phyloP scores from a whole-genome alignment of 2,329 filamentous ascomycete genomes.

The Coniochaeta sp. region DNA sequence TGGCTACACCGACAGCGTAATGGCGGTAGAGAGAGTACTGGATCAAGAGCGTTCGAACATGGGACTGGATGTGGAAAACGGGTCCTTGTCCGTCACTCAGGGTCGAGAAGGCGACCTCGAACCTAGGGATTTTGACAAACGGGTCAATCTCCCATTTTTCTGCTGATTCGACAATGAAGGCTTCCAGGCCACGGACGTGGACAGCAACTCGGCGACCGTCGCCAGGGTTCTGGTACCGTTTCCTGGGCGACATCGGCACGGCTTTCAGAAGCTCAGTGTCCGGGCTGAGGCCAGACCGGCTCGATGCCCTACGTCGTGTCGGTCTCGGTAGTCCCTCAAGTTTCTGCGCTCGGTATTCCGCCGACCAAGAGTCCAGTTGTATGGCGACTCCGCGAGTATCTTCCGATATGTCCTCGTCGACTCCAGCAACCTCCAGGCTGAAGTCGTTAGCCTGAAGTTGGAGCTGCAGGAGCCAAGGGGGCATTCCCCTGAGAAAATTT shows the following conservation, averaged over 20 bases:
- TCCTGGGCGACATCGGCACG: constrained; percentile 43
- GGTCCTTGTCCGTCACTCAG: constrained; percentile 81
- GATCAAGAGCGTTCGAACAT: constrained; percentile 69
- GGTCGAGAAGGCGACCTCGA: constrained; percentile 81
- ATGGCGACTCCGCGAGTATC: constrained; percentile 77
- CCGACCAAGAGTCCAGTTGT: constrained; percentile 80
- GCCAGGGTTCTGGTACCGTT: constrained; percentile 48
- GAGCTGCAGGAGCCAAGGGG: constrained; percentile 77
- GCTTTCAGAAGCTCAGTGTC: constrained; percentile 57
- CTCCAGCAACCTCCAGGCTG: constrained; percentile 81
- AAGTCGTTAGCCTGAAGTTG: constrained; percentile 84
- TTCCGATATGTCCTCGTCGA: constrained; percentile 76
- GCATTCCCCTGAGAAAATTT: constrained; percentile 72
- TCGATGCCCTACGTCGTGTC: constrained; percentile 65
- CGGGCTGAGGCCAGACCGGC: constrained; percentile 58
- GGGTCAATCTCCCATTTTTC: constrained; percentile 80
- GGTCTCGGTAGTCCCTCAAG: constrained; percentile 53
- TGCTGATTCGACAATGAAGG: constrained; percentile 80
- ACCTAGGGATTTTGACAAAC: constrained; percentile 77
- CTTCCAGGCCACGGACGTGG: constrained; percentile 78
- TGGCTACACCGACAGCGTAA: constrained; percentile 79
- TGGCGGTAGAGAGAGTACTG: constrained; percentile 93
- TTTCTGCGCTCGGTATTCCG: constrained; percentile 81
- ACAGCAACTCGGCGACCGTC: constrained; percentile 80
- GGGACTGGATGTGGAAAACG: constrained; percentile 78